Evolutionary conservation across 2,329 filamentous ascomycete genomes (phyloP).

Genomic region (Neofusicoccum umdonicola): DNA sequence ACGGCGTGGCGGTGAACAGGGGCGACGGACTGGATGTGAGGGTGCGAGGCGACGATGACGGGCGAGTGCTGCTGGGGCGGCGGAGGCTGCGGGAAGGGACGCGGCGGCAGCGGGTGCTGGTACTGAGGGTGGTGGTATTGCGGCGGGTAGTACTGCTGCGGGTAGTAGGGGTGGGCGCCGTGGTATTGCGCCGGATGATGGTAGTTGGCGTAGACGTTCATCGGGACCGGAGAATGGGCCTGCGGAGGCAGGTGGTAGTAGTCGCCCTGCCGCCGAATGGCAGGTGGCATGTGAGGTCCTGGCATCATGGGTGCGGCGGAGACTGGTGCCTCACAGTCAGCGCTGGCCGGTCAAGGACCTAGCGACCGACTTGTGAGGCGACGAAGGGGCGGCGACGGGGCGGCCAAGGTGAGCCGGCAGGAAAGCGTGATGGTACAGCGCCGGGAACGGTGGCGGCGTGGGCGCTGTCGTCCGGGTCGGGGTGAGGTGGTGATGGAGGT

Average conservation of each 20-base stretch:
- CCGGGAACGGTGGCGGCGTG: slow-evolving; percentile 8
- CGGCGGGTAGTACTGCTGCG: slow-evolving; percentile 28
- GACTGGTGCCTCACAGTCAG: slow-evolving; percentile 39
- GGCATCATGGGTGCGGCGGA: slow-evolving; percentile 68
- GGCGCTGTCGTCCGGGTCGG: background rate
- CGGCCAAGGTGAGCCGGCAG: slow-evolving; percentile 14
- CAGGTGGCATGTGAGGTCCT: slow-evolving; percentile 55
- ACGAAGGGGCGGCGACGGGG: slow-evolving; percentile 21
- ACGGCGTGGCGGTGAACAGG: slow-evolving; percentile 40
- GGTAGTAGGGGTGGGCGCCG: slow-evolving; percentile 38
- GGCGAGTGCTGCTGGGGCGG: slow-evolving; percentile 35
- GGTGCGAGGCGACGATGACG: slow-evolving; percentile 47
- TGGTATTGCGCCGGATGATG: slow-evolving; percentile 28
- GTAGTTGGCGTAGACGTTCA: slow-evolving; percentile 36
- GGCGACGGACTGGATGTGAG: slow-evolving; percentile 49
- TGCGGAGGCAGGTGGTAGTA: slow-evolving; percentile 36
- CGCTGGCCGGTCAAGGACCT: slow-evolving; percentile 34
- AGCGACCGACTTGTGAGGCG: slow-evolving; percentile 40
- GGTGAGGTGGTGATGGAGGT: slow-evolving; percentile 13
- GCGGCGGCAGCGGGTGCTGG: slow-evolving; percentile 41
- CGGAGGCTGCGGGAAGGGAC: slow-evolving; percentile 28
- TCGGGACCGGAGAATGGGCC: slow-evolving; percentile 37
- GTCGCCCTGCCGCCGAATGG: slow-evolving; percentile 42
- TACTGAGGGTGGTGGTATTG: slow-evolving; percentile 40
- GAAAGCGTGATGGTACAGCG: background rate